phyloP scores from a whole-genome alignment of 805 yeast genomes.

The Metschnikowia amazonensis region DNA sequence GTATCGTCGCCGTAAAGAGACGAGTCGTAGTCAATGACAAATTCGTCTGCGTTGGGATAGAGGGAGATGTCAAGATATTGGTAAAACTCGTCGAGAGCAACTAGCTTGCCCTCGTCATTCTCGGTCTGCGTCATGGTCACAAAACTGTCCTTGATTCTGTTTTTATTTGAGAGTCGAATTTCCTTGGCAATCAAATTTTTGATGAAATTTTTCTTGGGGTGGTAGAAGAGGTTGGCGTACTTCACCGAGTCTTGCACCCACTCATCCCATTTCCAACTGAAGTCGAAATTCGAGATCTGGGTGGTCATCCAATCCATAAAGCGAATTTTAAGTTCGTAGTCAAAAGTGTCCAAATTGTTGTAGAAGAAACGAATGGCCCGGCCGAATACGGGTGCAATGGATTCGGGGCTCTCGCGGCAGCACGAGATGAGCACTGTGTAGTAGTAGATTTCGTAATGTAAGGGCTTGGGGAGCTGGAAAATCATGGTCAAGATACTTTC shows the following conservation, averaged over 20 bases:
- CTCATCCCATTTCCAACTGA: slow-evolving; percentile 97
- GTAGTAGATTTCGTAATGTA: slow-evolving; percentile 71
- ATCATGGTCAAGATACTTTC: slow-evolving; percentile 78
- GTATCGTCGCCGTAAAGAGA: slow-evolving; percentile 30
- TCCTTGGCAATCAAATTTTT: slow-evolving; percentile 80
- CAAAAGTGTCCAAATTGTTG: slow-evolving; percentile 59
- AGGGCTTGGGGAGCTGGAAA: slow-evolving; percentile 66
- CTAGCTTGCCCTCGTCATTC: slow-evolving; percentile 18
- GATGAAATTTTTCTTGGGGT: slow-evolving; percentile 72
- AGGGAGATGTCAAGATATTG: slow-evolving; percentile 38
- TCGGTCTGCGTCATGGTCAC: slow-evolving; percentile 28
- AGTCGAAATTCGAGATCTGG: slow-evolving; percentile 89
- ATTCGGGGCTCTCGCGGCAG: slow-evolving; percentile 64
- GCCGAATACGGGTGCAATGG: slow-evolving; percentile 93
- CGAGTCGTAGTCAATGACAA: slow-evolving; percentile 32
- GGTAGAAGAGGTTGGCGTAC: slow-evolving; percentile 47
- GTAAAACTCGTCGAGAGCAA: slow-evolving; percentile 34
- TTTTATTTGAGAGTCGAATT: slow-evolving; percentile 72
- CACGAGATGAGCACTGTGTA: slow-evolving; percentile 82
- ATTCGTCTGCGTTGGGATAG: slow-evolving; percentile 27
- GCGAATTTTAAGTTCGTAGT: slow-evolving; percentile 66
- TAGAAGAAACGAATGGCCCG: slow-evolving; percentile 80
- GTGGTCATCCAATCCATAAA: slow-evolving; percentile 88
- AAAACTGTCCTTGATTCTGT: slow-evolving; percentile 67
- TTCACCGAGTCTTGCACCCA: slow-evolving; percentile 66